phyloP scores from a whole-genome alignment of 73 alveolate species.

The Tetrahymena elliotti region DNA sequence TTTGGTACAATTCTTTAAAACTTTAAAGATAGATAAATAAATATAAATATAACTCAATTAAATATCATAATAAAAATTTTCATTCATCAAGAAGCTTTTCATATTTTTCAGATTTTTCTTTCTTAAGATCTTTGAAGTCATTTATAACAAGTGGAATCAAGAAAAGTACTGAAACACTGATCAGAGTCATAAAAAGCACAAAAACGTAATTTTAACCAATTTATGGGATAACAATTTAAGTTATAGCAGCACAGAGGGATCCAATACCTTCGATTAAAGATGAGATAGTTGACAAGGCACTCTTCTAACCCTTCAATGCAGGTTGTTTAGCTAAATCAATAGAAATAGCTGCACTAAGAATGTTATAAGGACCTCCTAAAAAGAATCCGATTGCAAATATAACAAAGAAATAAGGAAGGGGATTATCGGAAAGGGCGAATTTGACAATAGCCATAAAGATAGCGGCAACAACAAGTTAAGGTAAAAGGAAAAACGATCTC shows the following conservation, averaged over 20 bases:
- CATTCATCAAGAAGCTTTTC: not conserved
- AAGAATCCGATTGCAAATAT: slow-evolving; percentile 21
- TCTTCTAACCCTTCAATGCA: not conserved
- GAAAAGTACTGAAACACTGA: slow-evolving; percentile 17
- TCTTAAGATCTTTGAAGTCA: not conserved
- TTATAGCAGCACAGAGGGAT: slow-evolving; percentile 18
- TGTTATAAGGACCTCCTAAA: slow-evolving; percentile 34
- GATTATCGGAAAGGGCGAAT: not conserved
- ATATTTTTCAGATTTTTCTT: not conserved
- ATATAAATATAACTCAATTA: not conserved
- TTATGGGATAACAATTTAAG: not conserved
- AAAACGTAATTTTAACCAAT: slow-evolving; percentile 17
- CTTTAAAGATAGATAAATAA: too few relatives aligned
- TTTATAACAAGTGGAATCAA: not conserved
- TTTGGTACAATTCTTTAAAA: too few relatives aligned
- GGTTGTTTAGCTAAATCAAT: slow-evolving; percentile 9
- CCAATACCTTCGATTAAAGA: slow-evolving; percentile 36
- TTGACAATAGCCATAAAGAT: slow-evolving; percentile 5
- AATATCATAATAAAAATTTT: not conserved
- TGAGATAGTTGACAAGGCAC: slow-evolving; percentile 18
- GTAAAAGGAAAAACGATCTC: slow-evolving; percentile 13
- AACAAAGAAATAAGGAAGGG: slow-evolving; percentile 14
- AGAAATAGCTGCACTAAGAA: slow-evolving; percentile 17
- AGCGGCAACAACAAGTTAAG: slow-evolving; percentile 5
- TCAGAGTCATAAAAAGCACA: slow-evolving; percentile 2